phyloP scores from a whole-genome alignment of 2,329 filamentous ascomycete species.

The Colletotrichum zoysiae region DNA sequence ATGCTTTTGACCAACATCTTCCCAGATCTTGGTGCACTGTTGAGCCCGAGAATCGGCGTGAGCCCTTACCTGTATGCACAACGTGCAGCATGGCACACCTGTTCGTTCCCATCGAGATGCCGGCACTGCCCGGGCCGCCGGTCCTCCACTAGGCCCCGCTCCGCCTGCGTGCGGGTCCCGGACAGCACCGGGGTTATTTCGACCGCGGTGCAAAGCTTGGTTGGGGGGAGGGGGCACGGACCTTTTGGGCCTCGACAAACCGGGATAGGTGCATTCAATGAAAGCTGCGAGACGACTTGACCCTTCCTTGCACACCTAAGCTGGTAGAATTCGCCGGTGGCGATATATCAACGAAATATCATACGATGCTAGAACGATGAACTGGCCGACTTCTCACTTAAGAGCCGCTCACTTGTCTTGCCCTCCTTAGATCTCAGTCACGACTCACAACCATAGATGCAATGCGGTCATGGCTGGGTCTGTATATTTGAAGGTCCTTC shows the following conservation, averaged over 20 bases:
- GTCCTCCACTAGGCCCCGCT: conserved; percentile 3
- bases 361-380: neutral
- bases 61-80: neutral
- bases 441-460: too few relatives aligned
- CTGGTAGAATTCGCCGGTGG: neutral
- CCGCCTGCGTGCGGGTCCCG: conserved; percentile 15
- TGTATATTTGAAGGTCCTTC: too few relatives aligned
- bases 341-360: neutral
- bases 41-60: neutral
- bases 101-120: neutral
- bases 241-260: too few relatives aligned
- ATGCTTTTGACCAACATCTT: neutral
- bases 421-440: neutral
- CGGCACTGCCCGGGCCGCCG: conserved; percentile 11
- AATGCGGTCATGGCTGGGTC: neutral
- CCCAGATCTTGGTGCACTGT: neutral
- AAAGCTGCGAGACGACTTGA: neutral
- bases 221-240: too few relatives aligned
- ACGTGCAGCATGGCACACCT: neutral
- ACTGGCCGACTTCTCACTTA: too few relatives aligned
- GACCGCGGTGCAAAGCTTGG: neutral
- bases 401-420: too few relatives aligned
- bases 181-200: conserved; percentile 23
- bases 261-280: neutral
- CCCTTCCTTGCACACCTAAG: neutral